Conservation (phyloP, 208 protist genomes). For the Angomonas ambiguus region DNA sequence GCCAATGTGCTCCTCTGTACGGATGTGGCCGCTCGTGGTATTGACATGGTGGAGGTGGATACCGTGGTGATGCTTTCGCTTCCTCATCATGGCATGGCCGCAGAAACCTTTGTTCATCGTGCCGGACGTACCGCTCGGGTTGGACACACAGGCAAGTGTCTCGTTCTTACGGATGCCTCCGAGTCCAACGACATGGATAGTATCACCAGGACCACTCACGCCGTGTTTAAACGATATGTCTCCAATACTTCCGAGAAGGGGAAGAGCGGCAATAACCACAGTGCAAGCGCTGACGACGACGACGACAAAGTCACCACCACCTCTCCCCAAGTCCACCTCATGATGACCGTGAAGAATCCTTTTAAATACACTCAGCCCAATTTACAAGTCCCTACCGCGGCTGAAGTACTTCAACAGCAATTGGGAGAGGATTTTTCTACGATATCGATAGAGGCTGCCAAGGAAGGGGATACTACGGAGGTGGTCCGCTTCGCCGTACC, state of each 20-base stretch:
- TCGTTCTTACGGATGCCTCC: conserved; percentile 77
- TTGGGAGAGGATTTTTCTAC: conserved; percentile 16
- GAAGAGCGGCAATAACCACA: background rate
- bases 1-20: conserved; percentile 93
- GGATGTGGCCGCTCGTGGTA: conserved; percentile 90
- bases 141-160: conserved; percentile 70
- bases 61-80: conserved; percentile 97
- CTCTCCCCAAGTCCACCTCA: conserved; percentile 16
- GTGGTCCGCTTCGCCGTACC: conserved; percentile 55
- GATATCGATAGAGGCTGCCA: conserved; percentile 5
- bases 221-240: conserved; percentile 41
- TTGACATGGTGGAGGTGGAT: conserved; percentile 93
- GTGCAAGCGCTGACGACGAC: background rate
- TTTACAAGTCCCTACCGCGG: conserved; percentile 46
- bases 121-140: conserved; percentile 94
- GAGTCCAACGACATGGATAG: conserved; percentile 44
- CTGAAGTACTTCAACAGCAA: conserved; percentile 54
- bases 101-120: conserved; percentile 95
- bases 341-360: conserved; percentile 64
- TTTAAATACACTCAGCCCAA: conserved; percentile 56
- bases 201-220: conserved; percentile 63
- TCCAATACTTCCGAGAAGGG: conserved; percentile 13
- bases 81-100: conserved; percentile 61
- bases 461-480: conserved; percentile 21
- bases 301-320: conserved; percentile 3